These are phyloP conservation scores for Aureobasidium musti DNA, from an alignment of 2,329 filamentous ascomycete species.

Conservation along the genomic window DNA sequence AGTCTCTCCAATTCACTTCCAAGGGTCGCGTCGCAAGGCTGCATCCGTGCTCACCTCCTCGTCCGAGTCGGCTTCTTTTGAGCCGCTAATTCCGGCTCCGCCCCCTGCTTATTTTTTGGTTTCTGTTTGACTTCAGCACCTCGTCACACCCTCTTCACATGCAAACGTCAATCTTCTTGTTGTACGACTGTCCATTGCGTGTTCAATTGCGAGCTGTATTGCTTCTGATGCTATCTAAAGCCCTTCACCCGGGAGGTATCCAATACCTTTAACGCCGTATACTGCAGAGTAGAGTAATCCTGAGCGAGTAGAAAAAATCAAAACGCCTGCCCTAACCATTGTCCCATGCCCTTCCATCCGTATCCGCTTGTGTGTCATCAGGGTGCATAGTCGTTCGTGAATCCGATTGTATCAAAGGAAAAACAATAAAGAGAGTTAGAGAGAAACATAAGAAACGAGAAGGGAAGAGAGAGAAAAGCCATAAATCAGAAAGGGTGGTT, in stretches of 20 bases:
- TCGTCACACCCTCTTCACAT: not conserved
- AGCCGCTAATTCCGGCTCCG: slow-evolving; percentile 12
- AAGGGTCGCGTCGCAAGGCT: slow-evolving; percentile 10
- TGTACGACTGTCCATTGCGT: not conserved
- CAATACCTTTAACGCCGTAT: slow-evolving; percentile 2
- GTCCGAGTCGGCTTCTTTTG: not conserved
- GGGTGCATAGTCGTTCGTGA: slow-evolving; percentile 23
- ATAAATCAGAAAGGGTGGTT: not conserved
- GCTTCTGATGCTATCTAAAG: slow-evolving; percentile 13
- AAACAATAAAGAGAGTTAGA: not conserved
- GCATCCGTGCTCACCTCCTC: slow-evolving; percentile 12
- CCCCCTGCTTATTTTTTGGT: slow-evolving; percentile 13
- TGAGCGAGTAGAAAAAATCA: not conserved
- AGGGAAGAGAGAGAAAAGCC: not conserved
- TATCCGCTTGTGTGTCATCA: slow-evolving; percentile 5
- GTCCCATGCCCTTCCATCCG: slow-evolving; percentile 1
- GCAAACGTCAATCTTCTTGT: not conserved
- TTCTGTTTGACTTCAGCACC: not conserved
- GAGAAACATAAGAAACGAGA: not conserved
- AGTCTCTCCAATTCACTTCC: not conserved
- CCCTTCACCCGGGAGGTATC: not conserved
- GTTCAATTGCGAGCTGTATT: not conserved
- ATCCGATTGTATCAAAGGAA: not conserved
- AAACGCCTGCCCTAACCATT: not conserved
- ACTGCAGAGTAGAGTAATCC: slow-evolving; percentile 11